Evolutionary conservation across 108 stramenopile species (phyloP), one percentile per base, ranked within the genome.

Genomic region (Epithemia pelagica): DNA sequence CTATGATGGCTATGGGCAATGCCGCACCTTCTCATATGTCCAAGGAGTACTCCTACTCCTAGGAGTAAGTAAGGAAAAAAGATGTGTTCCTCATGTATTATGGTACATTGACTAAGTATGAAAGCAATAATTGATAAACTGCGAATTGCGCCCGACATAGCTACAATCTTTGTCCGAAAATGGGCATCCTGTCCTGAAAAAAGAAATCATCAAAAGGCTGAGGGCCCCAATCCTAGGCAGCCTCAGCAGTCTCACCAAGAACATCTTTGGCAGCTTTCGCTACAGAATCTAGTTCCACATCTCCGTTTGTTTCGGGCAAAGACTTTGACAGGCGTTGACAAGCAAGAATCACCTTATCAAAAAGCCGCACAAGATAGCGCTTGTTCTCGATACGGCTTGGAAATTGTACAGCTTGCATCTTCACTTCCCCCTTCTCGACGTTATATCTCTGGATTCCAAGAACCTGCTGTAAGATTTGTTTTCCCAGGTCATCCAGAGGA

Each of bases 311-410:
- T 8, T 66, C 26, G 10, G 37, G 37, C 37, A 46, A 46, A 46
- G 37, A 46, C 37, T 46, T 46, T 19, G 67, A 58, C 10, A 68
- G 27, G 2, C 46, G 32, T 46, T 46, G 58, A 30, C 58, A 58
- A n/a, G 58, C 30, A 24, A 26, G 7, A 23, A 94, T 82, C 29
- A 90, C 79, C 55, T 84, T 75, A 51, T 94, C 86, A 71, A 94
- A 75, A 87, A 90, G 89, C n/a, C 79, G 79, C 23, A 84, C 86
- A 27, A 89, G 70, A 67, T 89, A 83, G 60, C 92, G 67, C 79
- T 90, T 90, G 66, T 94, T 94, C 67, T 94, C 92, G 65, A 94
- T 94, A 21, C 92, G 75, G 65, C 86, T 88, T 3, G 83, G 89
- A 74, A 94, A 94, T 67, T 89, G 88, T 26, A 86, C 69, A 23